phyloP scores from a whole-genome alignment of 768 basidiomycete genomes.

The Suillus ampliporus region DNA sequence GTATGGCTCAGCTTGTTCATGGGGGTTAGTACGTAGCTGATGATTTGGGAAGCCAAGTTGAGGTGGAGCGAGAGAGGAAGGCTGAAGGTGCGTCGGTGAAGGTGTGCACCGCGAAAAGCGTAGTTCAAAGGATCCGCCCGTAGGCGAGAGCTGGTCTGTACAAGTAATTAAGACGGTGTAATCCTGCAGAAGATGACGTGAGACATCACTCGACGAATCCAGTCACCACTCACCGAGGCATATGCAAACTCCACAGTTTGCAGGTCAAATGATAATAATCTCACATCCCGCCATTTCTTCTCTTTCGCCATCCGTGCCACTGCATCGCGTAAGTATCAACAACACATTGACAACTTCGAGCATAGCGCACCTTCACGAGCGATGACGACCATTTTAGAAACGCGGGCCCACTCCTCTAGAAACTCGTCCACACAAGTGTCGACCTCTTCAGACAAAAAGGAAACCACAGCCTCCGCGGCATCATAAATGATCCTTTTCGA shows the following conservation, averaged over 20 bases:
- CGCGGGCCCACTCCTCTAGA: constrained; percentile 89
- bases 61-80: constrained; percentile 30
- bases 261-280: constrained; percentile 87
- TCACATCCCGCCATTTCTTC: constrained; percentile 74
- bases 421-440: constrained; percentile 91
- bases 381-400: constrained; percentile 93
- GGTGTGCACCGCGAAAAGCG: constrained; percentile 62
- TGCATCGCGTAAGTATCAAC: constrained; percentile 32
- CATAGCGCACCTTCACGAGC: constrained; percentile 77
- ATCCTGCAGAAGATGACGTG: constrained; percentile 47
- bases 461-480: constrained; percentile 85
- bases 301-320: constrained; percentile 85
- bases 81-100: constrained; percentile 12
- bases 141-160: constrained; percentile 72
- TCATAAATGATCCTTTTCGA: constrained; percentile 91
- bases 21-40: constrained; percentile 60
- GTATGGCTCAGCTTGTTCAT: constrained; percentile 78
- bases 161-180: constrained; percentile 82
- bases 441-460: constrained; percentile 86
- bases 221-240: constrained; percentile 50
- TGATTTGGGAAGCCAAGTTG: constrained; percentile 38
- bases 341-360: background rate
- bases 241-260: constrained; percentile 93
- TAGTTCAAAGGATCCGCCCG: constrained; percentile 74
- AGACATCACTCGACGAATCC: background rate